Conservation (phyloP, 1,284 basidiomycete genomes). For the Gymnopus androsaceus region DNA sequence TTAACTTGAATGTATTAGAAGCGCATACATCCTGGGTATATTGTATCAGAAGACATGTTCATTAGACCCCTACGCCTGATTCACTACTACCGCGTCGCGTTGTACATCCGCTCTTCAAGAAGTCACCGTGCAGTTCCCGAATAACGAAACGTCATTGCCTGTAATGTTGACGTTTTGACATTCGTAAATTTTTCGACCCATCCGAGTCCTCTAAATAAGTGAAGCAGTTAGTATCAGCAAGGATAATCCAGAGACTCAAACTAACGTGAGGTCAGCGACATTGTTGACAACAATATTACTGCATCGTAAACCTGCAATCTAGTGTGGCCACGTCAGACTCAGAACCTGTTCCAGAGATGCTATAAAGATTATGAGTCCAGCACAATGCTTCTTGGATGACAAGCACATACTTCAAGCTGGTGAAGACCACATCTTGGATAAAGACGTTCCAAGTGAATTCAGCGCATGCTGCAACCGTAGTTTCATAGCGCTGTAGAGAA, state of each 20-base stretch:
- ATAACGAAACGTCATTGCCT: slow-evolving; percentile 12
- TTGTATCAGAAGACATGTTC: no score
- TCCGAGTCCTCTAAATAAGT: neutral
- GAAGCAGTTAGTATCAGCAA: neutral
- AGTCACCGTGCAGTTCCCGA: slow-evolving; percentile 13
- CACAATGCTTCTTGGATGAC: neutral
- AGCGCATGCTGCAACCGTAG: slow-evolving; percentile 43
- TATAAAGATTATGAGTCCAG: slow-evolving; percentile 22
- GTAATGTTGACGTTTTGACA: slow-evolving; percentile 17
- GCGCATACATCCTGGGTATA: no score
- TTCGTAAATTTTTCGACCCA: slow-evolving; percentile 2
- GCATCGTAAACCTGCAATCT: slow-evolving; percentile 52
- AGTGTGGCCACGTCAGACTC: slow-evolving; percentile 55
- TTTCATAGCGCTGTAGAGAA: slow-evolving; percentile 56
- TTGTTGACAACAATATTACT: slow-evolving; percentile 52
- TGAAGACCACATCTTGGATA: slow-evolving; percentile 54
- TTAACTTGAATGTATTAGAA: no score
- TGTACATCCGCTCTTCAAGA: no score
- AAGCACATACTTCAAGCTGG: slow-evolving; percentile 40
- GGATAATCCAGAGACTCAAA: neutral
- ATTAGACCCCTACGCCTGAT: no score
- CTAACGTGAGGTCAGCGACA: slow-evolving; percentile 43
- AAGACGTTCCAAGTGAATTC: slow-evolving; percentile 55
- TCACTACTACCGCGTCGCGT: no score
- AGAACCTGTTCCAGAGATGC: slow-evolving; percentile 60